Evolutionary conservation across 2,329 filamentous ascomycete species (phyloP), one percentile per base, ranked within the genome.

Genomic region (Cytospora leucostoma): DNA sequence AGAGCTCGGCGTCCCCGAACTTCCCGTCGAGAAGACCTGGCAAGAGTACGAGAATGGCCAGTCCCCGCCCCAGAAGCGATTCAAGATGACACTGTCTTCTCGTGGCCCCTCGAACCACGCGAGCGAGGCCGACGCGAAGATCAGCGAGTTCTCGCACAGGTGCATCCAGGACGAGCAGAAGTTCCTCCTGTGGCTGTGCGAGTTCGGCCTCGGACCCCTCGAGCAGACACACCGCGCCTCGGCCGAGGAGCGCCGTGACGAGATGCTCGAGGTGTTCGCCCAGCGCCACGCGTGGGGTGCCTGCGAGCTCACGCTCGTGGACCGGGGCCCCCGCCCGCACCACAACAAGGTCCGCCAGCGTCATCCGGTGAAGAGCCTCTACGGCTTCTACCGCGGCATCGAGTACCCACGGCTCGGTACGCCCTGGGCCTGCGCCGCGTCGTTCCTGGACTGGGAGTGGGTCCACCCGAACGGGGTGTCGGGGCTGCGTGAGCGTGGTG

Each of bases 171-270:
- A 61, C 3, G 59, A 61, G 19, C 59, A 61, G 10, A 7, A 44
- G 1, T 55, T 55, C 15, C 59, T 61, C 6, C 51, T 61, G 38
- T 61, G 51, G 59, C 38, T 55, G 8, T 61, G 59, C 10, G 50
- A 61, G 12, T 17, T 11, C 4, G 59, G 59, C 19, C 55, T 61
- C n/a, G 51, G 32, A 1, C 10, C 13, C 17, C 38, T 61, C 0
- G 32, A 7, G 4, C 1, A 13, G 17, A 19, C 7, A 0, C 58
- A 61, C 12, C 10, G 13, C 2, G 13, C 15, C 12, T 19, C 34
- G 13, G n/a, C 27, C 19, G 2, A 1, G 3, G 21, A 4, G 17
- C 58, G 58, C 38, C 40, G 58, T 2, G 50, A 11, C 15, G 38
- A 61, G 13, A 19, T 61, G 3, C n/a, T 61, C 10, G 17, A 13